Conservation (phyloP, 768 basidiomycete genomes). For the Daedalea quercina region DNA sequence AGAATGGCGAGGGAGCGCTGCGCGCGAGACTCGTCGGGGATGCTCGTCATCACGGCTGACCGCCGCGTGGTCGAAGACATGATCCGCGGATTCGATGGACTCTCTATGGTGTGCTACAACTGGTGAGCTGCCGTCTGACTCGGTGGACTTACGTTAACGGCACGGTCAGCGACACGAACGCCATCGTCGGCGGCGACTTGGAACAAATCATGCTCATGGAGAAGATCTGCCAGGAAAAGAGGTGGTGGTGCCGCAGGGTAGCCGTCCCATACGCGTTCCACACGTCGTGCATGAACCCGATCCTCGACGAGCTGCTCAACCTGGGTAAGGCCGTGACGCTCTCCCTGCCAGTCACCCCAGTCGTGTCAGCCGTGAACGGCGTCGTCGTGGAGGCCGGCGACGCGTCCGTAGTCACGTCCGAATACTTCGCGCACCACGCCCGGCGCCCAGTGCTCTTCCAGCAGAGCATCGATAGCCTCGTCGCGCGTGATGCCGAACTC, state of each 20-base stretch:
- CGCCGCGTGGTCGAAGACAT: constrained; percentile 21
- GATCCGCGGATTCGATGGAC: constrained; percentile 9
- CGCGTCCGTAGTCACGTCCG: constrained; percentile 34
- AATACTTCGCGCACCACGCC: constrained; percentile 57
- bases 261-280: constrained; percentile 61
- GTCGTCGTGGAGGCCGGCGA: constrained; percentile 48
- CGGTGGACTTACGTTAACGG: neutral
- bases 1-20: constrained; percentile 51
- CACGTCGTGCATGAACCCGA: constrained; percentile 52
- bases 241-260: constrained; percentile 29
- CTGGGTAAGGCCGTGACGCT: constrained; percentile 33
- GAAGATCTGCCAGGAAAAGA: neutral
- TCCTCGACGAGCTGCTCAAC: constrained; percentile 41
- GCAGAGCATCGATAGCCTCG: constrained; percentile 37
- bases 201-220: neutral
- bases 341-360: constrained; percentile 44
- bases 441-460: constrained; percentile 50
- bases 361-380: constrained; percentile 57
- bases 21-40: constrained; percentile 38
- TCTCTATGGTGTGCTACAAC: constrained; percentile 54
- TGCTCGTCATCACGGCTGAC: constrained; percentile 49
- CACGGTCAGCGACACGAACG: neutral
- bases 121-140: constrained; percentile 16
- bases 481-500: constrained; percentile 19
- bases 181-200: constrained; percentile 44